Evolutionary conservation across 1,139 yeast genomes (phyloP), one percentile per base, ranked within the genome.

Genomic region (Hansenula sp.): DNA sequence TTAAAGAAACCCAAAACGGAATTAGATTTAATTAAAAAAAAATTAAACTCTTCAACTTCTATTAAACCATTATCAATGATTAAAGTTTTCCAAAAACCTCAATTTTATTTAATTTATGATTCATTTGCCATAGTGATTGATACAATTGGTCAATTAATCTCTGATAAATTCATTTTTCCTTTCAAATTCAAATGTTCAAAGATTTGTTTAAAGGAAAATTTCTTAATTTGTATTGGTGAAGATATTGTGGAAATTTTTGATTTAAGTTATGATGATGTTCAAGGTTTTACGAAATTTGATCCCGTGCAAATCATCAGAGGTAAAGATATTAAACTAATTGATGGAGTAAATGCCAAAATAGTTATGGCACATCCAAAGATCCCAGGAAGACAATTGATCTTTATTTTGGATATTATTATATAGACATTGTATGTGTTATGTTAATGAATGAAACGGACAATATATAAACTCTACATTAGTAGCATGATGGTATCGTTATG

Each of bases 291-390:
- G 19, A 57, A 52, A 19, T 46, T 59, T 36, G 71, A 72, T 37
- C 75, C 89, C 24, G 74, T 80, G 36, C 96, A 89, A 61, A 85
- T 87, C 9, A 71, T 88, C 34, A 75, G 82, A 8, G 95, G 96
- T 13, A 84, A 83, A 57, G 82, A 80, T 46, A 72, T 84, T 31
- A 65, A 64, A 30, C 59, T 80, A 52, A 54, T 82, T 19, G 75
- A 71, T 40, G 70, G 68, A 33, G 61, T 61, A 11, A 69, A 66
- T 25, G 75, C 75, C 6, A 69, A 73, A 37, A 65, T 85, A 29
- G 65, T 74, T 3, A 70, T 86, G 71, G 89, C 91, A 13, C 90
- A 88, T 59, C 96, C 96, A 0, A 66, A 68, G 50, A 73, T 77
- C 8, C 68, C 74, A 2, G 90, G 84, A 2, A 66, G 87, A 49